Percentiles rank a stretch among this genome's conserved stretches.
Evolutionary conservation across 768 basidiomycete genomes (phyloP).

Genomic region (Amanita rubescens): DNA sequence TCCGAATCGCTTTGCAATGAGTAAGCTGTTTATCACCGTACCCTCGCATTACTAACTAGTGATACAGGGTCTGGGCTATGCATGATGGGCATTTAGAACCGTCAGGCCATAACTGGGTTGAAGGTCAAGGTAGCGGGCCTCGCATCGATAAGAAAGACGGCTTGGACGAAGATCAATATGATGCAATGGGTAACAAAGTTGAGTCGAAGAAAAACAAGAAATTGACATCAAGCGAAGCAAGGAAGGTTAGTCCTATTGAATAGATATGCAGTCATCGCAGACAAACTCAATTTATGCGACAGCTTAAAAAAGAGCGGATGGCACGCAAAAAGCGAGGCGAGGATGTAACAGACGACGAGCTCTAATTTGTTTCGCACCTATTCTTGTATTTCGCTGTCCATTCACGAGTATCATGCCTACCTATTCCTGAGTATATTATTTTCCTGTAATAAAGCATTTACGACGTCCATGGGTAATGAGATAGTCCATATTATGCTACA

Average conservation of each 20-base stretch:
- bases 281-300: neutral
- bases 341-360: constrained; percentile 65
- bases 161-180: constrained; percentile 86
- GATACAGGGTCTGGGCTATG: constrained; percentile 89
- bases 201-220: constrained; percentile 84
- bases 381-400: constrained; percentile 6
- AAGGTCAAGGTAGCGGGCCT: constrained; percentile 92
- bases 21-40: constrained; percentile 18
- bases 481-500: neutral
- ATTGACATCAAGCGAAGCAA: constrained; percentile 70
- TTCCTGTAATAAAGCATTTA: neutral
- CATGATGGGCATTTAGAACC: constrained; percentile 93
- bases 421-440: neutral
- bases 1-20: constrained; percentile 97
- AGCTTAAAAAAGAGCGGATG: constrained; percentile 93
- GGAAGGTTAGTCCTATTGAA: constrained; percentile 49
- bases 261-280: constrained; percentile 9
- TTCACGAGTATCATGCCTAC: neutral
- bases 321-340: constrained; percentile 84
- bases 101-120: constrained; percentile 99
- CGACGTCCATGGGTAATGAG: neutral
- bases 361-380: constrained; percentile 23
- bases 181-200: constrained; percentile 98
- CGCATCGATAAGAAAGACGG: constrained; percentile 93
- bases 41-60: neutral